Conservation (phyloP, 2,329 filamentous ascomycete species). For the Stenocarpella maydis region DNA sequence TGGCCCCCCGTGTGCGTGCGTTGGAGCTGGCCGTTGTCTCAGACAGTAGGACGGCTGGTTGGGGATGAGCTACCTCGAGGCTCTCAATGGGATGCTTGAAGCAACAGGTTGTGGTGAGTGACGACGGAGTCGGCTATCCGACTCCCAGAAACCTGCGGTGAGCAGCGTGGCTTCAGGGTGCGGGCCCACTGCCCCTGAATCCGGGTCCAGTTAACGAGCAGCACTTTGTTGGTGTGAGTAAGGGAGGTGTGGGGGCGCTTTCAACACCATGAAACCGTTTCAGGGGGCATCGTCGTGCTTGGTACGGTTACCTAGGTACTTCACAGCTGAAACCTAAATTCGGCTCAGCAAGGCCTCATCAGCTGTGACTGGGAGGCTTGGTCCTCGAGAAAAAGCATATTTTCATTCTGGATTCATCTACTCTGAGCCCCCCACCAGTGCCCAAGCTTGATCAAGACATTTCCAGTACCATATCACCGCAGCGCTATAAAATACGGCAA, state of each 20-base stretch:
- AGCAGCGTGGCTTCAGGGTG: neutral
- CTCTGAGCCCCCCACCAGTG: too few relatives aligned
- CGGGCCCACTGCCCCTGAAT: constrained; percentile 19
- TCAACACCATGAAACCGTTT: neutral
- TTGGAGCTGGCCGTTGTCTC: neutral
- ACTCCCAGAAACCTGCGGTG: neutral
- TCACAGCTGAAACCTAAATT: neutral
- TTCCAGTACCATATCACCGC: constrained; percentile 43
- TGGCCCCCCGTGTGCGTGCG: too few relatives aligned
- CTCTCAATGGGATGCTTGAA: neutral
- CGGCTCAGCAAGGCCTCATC: neutral
- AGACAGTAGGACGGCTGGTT: neutral
- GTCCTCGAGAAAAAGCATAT: too few relatives aligned
- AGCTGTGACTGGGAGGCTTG: neutral
- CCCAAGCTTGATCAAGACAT: neutral
- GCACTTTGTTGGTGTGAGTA: neutral
- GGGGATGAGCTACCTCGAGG: neutral
- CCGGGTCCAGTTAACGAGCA: neutral
- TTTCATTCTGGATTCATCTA: too few relatives aligned
- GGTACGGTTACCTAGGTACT: neutral
- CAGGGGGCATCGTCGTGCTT: neutral
- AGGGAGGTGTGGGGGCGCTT: neutral
- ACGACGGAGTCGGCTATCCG: neutral
- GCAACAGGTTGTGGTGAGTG: neutral
- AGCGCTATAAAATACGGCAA: constrained; percentile 23